Evolutionary conservation across 208 protist genomes (phyloP), one percentile per base, ranked within the genome.

Genomic region (Acanthamoeba triangularis): DNA sequence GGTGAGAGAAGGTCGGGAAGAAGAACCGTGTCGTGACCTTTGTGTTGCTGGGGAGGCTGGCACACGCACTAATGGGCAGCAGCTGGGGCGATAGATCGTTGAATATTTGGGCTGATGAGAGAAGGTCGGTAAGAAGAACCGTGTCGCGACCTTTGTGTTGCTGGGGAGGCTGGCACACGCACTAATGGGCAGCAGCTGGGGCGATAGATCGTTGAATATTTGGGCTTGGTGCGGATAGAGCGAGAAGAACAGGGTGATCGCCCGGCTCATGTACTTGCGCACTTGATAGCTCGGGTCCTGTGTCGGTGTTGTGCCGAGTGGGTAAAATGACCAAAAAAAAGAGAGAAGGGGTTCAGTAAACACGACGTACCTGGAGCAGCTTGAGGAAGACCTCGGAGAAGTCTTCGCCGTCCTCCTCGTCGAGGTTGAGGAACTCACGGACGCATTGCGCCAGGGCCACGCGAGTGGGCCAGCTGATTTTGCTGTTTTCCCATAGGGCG

Each of bases 261-360:
- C 90, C 8, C 28, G 54, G 90, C 90, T 94, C 61, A 94, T 82
- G 49, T 94, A 94, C 90, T 94, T 94, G 25, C 90, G 33, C 54
- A 94, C 65, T 47, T 82, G 90, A 37, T 82, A 94, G 69, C 69
- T 94, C 28, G 61, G 67, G 33, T 94, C 90, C 49, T 44, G 20
- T n/a, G 11, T 59, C 20, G 14, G 76, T 63, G 56, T 28, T 63
- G 5, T 7, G 56, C 56, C 56, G 37, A 33, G 69, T 47, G n/a
- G 6, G 14, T 44, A 28, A 14, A 16, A 41, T 4, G 69, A 25
- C n/a, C n/a, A 80, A 18, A 25, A 47, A 47, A 47, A 47, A 47
- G 44, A 25, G 41, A 44, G 41, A 82, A 84, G 74, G 16, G 49
- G 49, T 14, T 11, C 4, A 52, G 49, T 52, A 52, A 52, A 52